phyloP scores from a whole-genome alignment of 257 asterid genomes.

The Oldenlandia corymbosa region DNA sequence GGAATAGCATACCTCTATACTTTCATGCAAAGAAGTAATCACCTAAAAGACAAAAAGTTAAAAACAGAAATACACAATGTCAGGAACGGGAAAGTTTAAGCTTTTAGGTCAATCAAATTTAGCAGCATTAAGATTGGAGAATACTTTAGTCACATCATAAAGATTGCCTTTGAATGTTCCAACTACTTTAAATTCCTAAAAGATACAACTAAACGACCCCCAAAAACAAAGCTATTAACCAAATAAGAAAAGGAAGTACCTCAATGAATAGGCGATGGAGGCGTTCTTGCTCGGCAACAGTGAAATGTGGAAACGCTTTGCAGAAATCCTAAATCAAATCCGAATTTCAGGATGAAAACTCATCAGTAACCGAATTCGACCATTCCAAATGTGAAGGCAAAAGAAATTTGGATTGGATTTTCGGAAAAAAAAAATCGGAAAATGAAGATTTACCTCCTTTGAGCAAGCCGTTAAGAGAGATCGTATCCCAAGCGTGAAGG shows the following conservation, averaged over 20 bases:
- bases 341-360: background rate
- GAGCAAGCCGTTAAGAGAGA: conserved; percentile 48
- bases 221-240: too few relatives aligned
- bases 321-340: conserved; percentile 13
- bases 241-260: conserved; percentile 21
- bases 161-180: too few relatives aligned
- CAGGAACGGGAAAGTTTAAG: background rate
- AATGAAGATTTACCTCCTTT: conserved; percentile 31
- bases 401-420: background rate
- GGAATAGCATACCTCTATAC: conserved; percentile 44
- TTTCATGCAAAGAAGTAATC: conserved; percentile 47
- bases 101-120: background rate
- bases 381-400: background rate
- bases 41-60: conserved; percentile 38
- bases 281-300: conserved; percentile 19
- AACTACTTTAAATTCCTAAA: background rate
- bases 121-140: background rate
- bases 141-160: too few relatives aligned
- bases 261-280: conserved; percentile 26
- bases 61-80: background rate
- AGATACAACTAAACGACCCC: too few relatives aligned
- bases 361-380: background rate
- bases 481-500: conserved; percentile 38
- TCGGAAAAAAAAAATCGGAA: too few relatives aligned
- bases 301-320: conserved; percentile 20